A percentile compares a stretch with the other conserved stretches of the same genome.
These are phyloP conservation scores for Oryza officinalis DNA, from an alignment of 176 grass and related monocot genomes.

Conservation along the genomic window DNA sequence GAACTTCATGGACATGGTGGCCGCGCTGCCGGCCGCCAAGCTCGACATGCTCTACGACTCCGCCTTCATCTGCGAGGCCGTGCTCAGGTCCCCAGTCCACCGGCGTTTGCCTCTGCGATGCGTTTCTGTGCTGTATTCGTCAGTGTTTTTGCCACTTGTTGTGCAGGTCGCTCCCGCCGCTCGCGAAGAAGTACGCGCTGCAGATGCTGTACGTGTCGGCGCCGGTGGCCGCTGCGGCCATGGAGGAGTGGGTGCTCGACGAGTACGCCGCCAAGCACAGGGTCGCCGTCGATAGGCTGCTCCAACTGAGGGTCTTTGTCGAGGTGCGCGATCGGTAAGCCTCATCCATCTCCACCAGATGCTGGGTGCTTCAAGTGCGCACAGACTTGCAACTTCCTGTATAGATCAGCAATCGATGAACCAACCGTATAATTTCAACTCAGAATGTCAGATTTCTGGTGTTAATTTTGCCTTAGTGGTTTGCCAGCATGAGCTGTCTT, in stretches of 20 bases:
- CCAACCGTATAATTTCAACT: conserved; percentile 13
- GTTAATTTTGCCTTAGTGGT: background rate
- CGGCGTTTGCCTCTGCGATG: background rate
- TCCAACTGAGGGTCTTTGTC: conserved; percentile 84
- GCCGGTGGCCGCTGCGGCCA: conserved; percentile 51
- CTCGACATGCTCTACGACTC: conserved; percentile 83
- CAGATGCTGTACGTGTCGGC: conserved; percentile 75
- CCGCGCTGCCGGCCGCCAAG: conserved; percentile 69
- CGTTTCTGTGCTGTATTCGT: background rate
- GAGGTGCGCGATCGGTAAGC: conserved; percentile 75
- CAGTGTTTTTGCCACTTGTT: background rate
- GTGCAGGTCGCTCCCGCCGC: conserved; percentile 69
- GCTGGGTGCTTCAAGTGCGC: background rate
- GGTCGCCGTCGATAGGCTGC: conserved; percentile 75
- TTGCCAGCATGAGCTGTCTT: background rate
- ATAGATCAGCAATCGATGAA: background rate
- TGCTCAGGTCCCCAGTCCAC: conserved; percentile 58
- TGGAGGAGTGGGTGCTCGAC: conserved; percentile 85
- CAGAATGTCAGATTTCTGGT: background rate
- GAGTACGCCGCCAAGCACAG: conserved; percentile 76
- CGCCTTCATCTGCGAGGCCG: conserved; percentile 89
- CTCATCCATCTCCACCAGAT: background rate
- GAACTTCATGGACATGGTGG: conserved; percentile 99
- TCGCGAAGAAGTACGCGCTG: conserved; percentile 86
- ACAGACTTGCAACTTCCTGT: background rate